Conservation (phyloP, 495 filamentous ascomycete species). For the Aspergillus taichungensis region DNA sequence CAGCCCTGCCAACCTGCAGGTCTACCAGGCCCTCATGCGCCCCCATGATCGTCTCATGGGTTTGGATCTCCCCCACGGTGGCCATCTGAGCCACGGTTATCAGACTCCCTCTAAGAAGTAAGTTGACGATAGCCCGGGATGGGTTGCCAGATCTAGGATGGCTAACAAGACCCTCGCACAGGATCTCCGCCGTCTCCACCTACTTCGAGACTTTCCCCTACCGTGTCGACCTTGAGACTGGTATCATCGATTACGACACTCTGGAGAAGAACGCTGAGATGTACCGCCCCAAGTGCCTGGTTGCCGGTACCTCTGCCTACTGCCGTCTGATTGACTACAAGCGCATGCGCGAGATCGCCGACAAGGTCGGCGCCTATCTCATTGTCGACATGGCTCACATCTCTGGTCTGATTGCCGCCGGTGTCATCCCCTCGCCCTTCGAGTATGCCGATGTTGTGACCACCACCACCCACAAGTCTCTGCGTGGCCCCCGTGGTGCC, state of each 20-base stretch:
- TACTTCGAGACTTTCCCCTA: conserved; percentile 96
- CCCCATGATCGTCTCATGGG: conserved; percentile 97
- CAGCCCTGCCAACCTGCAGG: conserved; percentile 88
- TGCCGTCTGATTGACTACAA: conserved; percentile 96
- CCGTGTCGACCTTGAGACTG: conserved; percentile 82
- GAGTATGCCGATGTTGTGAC: conserved; percentile 93
- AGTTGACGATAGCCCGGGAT: conserved; percentile 16
- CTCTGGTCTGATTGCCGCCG: conserved; percentile 87
- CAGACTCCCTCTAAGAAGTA: conserved; percentile 88
- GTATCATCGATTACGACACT: conserved; percentile 93
- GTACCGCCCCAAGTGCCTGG: conserved; percentile 91
- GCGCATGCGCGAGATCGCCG: conserved; percentile 93
- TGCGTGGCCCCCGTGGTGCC: conserved; percentile 94
- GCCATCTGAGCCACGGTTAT: conserved; percentile 97
- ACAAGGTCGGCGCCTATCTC: conserved; percentile 89
- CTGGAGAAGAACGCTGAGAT: conserved; percentile 87
- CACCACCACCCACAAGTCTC: conserved; percentile 98
- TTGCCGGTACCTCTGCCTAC: conserved; percentile 97
- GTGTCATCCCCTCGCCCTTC: conserved; percentile 93
- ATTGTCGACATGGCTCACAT: conserved; percentile 99
- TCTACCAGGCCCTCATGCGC: conserved; percentile 98
- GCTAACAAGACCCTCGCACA: conserved; percentile 17
- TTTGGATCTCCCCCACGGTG: conserved; percentile 93
- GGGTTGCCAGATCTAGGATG: not conserved
- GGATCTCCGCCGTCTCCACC: conserved; percentile 86